Evolutionary conservation across 2,329 filamentous ascomycete species (phyloP).

Genomic region (Neopestalotiopsis clavispora): DNA sequence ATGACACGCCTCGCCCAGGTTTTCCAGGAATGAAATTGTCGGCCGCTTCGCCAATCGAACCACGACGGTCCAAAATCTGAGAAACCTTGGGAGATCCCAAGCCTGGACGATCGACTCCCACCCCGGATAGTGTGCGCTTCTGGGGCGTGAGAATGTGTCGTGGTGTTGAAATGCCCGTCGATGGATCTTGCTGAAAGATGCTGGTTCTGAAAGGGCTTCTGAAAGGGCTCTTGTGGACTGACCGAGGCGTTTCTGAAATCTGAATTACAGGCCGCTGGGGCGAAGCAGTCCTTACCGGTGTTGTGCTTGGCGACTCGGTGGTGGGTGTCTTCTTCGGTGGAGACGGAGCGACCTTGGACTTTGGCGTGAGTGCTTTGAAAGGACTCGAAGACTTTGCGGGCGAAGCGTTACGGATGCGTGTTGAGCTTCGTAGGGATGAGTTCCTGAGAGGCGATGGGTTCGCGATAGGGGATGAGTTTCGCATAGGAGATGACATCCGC

Average conservation of each 20-base stretch:
- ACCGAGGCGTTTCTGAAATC: conserved; percentile 27
- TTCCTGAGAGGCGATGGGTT: conserved; percentile 26
- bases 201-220: conserved; percentile 35
- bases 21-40: conserved; percentile 64
- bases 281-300: conserved; percentile 50
- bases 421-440: neutral
- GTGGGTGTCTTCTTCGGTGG: conserved; percentile 46
- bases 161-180: conserved; percentile 65
- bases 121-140: conserved; percentile 64
- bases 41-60: conserved; percentile 72
- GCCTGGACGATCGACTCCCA: conserved; percentile 72
- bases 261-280: conserved; percentile 46
- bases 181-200: conserved; percentile 34
- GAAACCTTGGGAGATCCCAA: conserved; percentile 78
- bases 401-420: conserved; percentile 24
- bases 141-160: conserved; percentile 68
- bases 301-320: conserved; percentile 49
- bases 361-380: conserved; percentile 6
- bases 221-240: conserved; percentile 26
- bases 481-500: conserved; percentile 17
- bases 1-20: conserved; percentile 56
- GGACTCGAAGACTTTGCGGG: conserved; percentile 23
- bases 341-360: neutral
- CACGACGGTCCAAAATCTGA: conserved; percentile 72
- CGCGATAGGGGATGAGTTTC: conserved; percentile 11